Conservation (phyloP, 768 basidiomycete species). For the Amanita pseudoporphyria region DNA sequence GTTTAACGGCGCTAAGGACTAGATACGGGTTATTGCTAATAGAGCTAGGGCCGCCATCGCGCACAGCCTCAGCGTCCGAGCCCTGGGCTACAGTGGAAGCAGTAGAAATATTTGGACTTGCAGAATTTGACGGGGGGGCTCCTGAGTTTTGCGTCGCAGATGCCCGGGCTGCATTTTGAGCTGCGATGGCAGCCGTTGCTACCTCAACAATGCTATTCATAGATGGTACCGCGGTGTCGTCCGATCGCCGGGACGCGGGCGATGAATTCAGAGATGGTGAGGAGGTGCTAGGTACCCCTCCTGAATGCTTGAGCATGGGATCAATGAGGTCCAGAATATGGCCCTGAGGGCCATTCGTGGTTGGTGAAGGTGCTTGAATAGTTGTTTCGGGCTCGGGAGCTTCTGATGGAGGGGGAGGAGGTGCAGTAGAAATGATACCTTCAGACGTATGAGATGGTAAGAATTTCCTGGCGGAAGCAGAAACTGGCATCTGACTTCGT, state of each 20-base stretch:
- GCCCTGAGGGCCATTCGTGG: not conserved
- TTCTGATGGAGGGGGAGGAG: conserved; percentile 8
- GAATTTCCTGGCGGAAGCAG: not conserved
- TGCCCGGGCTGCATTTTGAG: conserved; percentile 17
- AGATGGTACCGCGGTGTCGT: conserved; percentile 8
- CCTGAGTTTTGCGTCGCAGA: conserved; percentile 5
- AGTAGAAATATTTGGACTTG: conserved; percentile 3
- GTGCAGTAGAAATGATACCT: not conserved
- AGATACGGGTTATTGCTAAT: conserved; percentile 26
- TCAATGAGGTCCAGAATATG: not conserved
- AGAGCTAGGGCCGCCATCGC: conserved; percentile 9
- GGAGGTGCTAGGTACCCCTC: not conserved
- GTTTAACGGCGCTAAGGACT: conserved; percentile 17
- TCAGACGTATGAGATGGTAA: not conserved
- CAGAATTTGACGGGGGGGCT: not conserved
- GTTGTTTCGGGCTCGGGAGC: not conserved
- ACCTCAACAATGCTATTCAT: conserved; percentile 28
- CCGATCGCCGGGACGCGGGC: not conserved
- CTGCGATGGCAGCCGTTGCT: conserved; percentile 27
- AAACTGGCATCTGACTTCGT: not conserved
- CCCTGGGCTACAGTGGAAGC: conserved; percentile 2
- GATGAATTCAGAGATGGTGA: not conserved
- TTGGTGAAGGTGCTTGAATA: not conserved
- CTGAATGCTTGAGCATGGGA: not conserved
- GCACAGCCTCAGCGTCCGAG: not conserved